Conservation (phyloP, 345 rosid genomes). For the Lepidium didymum region DNA sequence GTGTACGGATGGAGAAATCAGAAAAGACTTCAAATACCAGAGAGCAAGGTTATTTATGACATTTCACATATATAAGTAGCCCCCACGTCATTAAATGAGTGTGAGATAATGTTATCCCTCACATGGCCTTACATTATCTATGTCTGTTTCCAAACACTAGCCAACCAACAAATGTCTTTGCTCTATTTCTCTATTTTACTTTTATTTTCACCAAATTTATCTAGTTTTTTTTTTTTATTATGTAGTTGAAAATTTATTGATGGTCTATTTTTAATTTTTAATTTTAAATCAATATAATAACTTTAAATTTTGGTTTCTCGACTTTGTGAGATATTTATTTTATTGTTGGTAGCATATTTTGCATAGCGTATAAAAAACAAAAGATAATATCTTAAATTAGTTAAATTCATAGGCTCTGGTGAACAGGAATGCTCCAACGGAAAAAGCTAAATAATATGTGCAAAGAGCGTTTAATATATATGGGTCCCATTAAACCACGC, state of each 20-base stretch:
- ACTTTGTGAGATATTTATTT: neutral
- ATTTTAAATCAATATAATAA: too few species aligned
- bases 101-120: slow-evolving; percentile 26
- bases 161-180: slow-evolving; percentile 15
- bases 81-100: slow-evolving; percentile 25
- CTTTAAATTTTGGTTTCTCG: neutral
- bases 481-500: slow-evolving; percentile 7
- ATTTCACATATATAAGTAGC: neutral
- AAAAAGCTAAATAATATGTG: slow-evolving; percentile 3
- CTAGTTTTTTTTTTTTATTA: neutral
- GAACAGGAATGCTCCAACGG: neutral
- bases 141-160: slow-evolving; percentile 25
- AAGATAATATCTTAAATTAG: neutral
- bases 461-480: slow-evolving; percentile 6
- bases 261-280: neutral
- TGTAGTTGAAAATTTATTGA: neutral
- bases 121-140: slow-evolving; percentile 30
- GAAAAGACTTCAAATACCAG: slow-evolving; percentile 24
- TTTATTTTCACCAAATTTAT: neutral
- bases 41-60: neutral
- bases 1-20: slow-evolving; percentile 27
- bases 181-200: neutral
- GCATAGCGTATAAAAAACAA: too few species aligned
- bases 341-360: too few species aligned
- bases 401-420: neutral